Percentiles rank a stretch among this genome's conserved stretches.
Conservation (phyloP, 345 rosid species). For the Aegle marmelos region DNA sequence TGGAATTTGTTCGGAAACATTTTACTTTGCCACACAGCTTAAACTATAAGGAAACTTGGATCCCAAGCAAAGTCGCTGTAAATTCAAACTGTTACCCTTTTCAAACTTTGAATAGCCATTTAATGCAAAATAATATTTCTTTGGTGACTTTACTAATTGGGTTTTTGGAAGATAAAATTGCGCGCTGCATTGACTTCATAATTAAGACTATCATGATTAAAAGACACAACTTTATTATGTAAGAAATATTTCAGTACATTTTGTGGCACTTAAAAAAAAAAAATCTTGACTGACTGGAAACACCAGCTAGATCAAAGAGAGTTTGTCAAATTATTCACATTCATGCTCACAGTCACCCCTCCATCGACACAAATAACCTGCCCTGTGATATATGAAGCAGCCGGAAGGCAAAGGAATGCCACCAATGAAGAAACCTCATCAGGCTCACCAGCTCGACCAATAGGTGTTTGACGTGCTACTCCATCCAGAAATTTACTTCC, state of each 20-base stretch:
- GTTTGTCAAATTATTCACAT: not conserved
- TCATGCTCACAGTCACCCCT: not conserved
- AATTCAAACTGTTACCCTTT: no score
- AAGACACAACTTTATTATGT: no score
- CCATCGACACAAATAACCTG: slow-evolving; percentile 38
- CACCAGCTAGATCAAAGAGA: not conserved
- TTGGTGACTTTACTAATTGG: no score
- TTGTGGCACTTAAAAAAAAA: not conserved
- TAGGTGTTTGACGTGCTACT: slow-evolving; percentile 21
- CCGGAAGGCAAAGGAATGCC: slow-evolving; percentile 46
- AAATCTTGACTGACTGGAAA: not conserved
- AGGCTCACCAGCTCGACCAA: slow-evolving; percentile 9
- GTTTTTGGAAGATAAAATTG: no score
- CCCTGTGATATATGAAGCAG: slow-evolving; percentile 51
- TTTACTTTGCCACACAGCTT: no score
- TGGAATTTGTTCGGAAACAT: no score
- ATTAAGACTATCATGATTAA: no score
- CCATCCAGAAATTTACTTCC: not conserved
- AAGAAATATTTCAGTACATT: not conserved
- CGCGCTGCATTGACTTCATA: no score
- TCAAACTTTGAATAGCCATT: no score
- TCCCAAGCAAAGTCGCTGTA: no score
- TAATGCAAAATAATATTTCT: no score
- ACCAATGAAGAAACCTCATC: slow-evolving; percentile 23
- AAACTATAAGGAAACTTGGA: no score